Base-by-base conservation (phyloP, 2,329 filamentous ascomycete genomes). In the Diaporthe eres region DNA sequence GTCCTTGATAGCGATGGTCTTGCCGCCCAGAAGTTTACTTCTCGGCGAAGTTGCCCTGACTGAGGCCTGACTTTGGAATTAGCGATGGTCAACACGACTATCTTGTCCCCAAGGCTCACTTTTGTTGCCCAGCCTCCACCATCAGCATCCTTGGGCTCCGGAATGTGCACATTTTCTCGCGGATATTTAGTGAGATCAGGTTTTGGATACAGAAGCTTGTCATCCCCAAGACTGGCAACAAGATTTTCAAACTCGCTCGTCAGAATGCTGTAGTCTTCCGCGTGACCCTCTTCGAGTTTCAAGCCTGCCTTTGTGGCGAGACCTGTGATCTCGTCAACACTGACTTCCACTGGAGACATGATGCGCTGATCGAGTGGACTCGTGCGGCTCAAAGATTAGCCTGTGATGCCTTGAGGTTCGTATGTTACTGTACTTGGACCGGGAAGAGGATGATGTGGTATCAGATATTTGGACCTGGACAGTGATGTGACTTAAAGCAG, bases 1-100 rank as follows among this genome's bases (percentile, higher is more conserved):
- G 72, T 83, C 82, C 53, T 82, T 82, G 71, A 83, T 79, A 13
- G 75, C 75, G 37, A 76, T 8, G 22, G 75, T 76, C 47, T 63
- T 74, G 13, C 75, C 72, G 1, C 68, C 37, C 12, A 76, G 65
- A 3, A 74, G 67, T 5, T 68, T 53, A 12, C 47, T 67, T 22
- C 28, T 75, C 19, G 68, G 73, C 42, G 49, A 65, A 2, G 57
- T 61, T 7, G 72, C 71, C 60, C 57, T 72, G 53, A 75, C 39
- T 4, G 58, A 72, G 19, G n/a, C 72, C 72, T 76, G 28, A 1
- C 9, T n/a, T 7, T 31, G 34, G n/a, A 42, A 22, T 70, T 37
- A 76, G 63, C 28, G 9, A 57, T 44, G 8, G 34, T 6, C n/a
- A 31, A 51, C 10, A 31, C 6, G 8, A 7, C 34, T 58, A 3